Percentiles rank a stretch among this genome's conserved stretches.
phyloP scores from a whole-genome alignment of 2,329 filamentous ascomycete genomes.

The Celoporthe dispersa region DNA sequence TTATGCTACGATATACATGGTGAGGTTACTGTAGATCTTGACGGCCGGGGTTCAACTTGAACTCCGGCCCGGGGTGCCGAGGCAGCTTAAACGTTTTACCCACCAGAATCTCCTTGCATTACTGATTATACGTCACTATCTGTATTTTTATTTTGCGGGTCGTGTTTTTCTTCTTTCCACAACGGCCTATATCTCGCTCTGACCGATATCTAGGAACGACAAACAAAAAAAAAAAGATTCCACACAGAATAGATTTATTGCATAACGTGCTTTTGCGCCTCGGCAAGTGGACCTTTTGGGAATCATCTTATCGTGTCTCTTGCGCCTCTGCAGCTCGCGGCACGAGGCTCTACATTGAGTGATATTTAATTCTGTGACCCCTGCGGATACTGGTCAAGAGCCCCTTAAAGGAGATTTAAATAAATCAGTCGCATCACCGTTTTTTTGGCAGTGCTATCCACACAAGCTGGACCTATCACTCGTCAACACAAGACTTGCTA shows the following conservation, averaged over 20 bases:
- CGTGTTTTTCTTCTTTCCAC: neutral
- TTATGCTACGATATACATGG: neutral
- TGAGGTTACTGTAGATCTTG: neutral
- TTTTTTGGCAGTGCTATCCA: neutral
- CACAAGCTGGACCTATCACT: neutral
- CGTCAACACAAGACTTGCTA: neutral
- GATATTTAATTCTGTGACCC: neutral
- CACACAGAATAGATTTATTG: neutral
- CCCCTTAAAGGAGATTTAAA: neutral
- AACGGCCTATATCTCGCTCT: conserved; percentile 17
- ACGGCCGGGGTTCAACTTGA: neutral
- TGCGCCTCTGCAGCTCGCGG: neutral
- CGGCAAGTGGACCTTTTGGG: conserved; percentile 24
- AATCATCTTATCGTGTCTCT: neutral
- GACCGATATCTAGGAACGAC: conserved; percentile 2
- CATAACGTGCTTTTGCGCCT: conserved; percentile 17
- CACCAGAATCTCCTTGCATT: conserved; percentile 14
- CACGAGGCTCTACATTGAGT: neutral
- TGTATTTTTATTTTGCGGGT: conserved; percentile 18
- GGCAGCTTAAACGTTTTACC: conserved; percentile 9
- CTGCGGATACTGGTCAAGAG: neutral
- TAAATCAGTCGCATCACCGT: neutral
- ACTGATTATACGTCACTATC: conserved; percentile 19
- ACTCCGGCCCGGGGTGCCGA: conserved; percentile 24
- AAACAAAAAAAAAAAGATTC: neutral